Evolutionary conservation across 2,329 filamentous ascomycete genomes (phyloP).

Genomic region (Periconia digitata): DNA sequence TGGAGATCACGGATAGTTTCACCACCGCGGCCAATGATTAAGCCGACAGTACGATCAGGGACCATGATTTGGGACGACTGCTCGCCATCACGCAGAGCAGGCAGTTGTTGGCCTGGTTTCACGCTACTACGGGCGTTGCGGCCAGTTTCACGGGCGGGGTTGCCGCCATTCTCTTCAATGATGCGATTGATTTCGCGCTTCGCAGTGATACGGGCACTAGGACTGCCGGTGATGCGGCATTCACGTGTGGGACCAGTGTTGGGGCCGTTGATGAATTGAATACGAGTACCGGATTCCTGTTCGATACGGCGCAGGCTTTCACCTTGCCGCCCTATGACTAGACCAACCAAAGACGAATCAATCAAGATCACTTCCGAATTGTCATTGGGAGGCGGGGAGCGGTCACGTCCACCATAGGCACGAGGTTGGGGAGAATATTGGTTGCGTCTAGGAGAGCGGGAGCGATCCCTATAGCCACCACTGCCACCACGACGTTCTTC

Average conservation of each 20-base stretch:
- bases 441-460: slow-evolving; percentile 65
- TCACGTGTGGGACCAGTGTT: slow-evolving; percentile 75
- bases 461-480: slow-evolving; percentile 69
- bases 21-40: slow-evolving; percentile 91
- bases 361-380: slow-evolving; percentile 82
- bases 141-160: slow-evolving; percentile 43
- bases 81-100: slow-evolving; percentile 72
- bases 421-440: slow-evolving; percentile 62
- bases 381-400: slow-evolving; percentile 66
- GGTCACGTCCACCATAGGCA: slow-evolving; percentile 53
- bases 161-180: slow-evolving; percentile 79
- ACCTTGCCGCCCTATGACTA: slow-evolving; percentile 88
- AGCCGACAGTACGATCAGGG: slow-evolving; percentile 84
- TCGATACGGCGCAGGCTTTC: slow-evolving; percentile 88
- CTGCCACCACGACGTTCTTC: slow-evolving; percentile 69
- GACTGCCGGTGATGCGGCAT: slow-evolving; percentile 80
- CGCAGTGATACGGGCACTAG: slow-evolving; percentile 71
- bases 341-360: slow-evolving; percentile 80
- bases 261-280: slow-evolving; percentile 81
- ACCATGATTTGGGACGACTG: slow-evolving; percentile 93
- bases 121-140: slow-evolving; percentile 43
- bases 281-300: slow-evolving; percentile 76
- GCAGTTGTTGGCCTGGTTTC: slow-evolving; percentile 37
- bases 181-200: slow-evolving; percentile 83
- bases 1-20: slow-evolving; percentile 93